Percentiles rank a stretch among this genome's conserved stretches.
Conservation (phyloP, 306 rosid species). For the Trifolium pratense region DNA sequence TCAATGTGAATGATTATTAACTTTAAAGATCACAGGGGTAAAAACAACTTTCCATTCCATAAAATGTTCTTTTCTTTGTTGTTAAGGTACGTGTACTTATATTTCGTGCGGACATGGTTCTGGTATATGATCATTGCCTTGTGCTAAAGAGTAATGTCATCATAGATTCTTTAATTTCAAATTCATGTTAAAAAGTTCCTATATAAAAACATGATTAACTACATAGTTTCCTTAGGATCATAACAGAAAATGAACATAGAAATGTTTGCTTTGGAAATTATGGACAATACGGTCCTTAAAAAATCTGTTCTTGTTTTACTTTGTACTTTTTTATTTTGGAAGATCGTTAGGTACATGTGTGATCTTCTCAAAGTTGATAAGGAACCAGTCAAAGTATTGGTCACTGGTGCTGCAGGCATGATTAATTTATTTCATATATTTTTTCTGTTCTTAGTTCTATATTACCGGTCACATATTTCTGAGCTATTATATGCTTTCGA, state of each 20-base stretch:
- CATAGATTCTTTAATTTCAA: slow-evolving; percentile 36
- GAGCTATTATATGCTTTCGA: too few species aligned
- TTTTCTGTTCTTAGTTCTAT: neutral
- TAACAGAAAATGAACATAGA: slow-evolving; percentile 37
- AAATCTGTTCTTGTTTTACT: slow-evolving; percentile 57
- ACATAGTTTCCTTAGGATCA: slow-evolving; percentile 38
- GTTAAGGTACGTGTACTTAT: slow-evolving; percentile 32
- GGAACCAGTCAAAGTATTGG: slow-evolving; percentile 73
- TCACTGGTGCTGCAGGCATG: slow-evolving; percentile 93
- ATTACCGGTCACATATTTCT: too few species aligned
- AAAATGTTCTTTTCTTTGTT: slow-evolving; percentile 48
- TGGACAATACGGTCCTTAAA: slow-evolving; percentile 50
- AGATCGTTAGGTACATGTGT: slow-evolving; percentile 66
- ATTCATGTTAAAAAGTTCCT: neutral
- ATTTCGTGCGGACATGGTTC: slow-evolving; percentile 53
- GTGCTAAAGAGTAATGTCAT: slow-evolving; percentile 24
- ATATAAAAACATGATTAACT: neutral
- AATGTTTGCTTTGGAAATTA: slow-evolving; percentile 41
- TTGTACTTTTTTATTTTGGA: slow-evolving; percentile 65
- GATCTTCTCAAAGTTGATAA: slow-evolving; percentile 62
- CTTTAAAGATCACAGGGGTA: too few species aligned
- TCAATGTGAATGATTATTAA: too few species aligned
- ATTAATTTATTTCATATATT: slow-evolving; percentile 19
- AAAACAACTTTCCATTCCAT: too few species aligned
- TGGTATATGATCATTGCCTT: slow-evolving; percentile 61